Evolutionary conservation across 805 yeast species (phyloP), one percentile per base, ranked within the genome.

Genomic region (Teunomyces pallodes): DNA sequence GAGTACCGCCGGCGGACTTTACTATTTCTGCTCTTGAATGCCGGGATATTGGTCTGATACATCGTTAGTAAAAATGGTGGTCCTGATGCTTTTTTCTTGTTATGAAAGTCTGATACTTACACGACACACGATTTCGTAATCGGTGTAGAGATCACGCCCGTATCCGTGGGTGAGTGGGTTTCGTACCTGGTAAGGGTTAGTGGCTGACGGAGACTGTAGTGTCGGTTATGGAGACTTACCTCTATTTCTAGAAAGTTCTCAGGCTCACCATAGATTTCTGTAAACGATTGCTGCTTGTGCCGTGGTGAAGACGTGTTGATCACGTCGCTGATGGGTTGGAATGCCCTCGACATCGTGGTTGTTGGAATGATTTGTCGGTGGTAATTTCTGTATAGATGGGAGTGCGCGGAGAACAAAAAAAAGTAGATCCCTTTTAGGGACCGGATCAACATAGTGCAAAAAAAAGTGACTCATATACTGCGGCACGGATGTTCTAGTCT

Each of bases 221-320:
- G 26, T 14, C 12, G 12, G 26, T 27, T 16, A 10, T 10, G 45
- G 14, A 9, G n/a, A 42, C 45, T 12, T 42, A 42, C 45, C 65
- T 91, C 97, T 31, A 94, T 83, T 67, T 92, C 99, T 36, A 92
- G 76, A 60, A 90, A 89, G 68, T 90, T 89, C 66, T 94, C 98
- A 0, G 97, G 98, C 58, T 87, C 96, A 0, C 95, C 96, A 61
- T 94, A 94, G 38, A 87, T 77, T 58, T 90, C 96, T 53, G 82
- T 87, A 64, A 84, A 84, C 3, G 89, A 77, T 64, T 86, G 92
- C 50, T 58, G 65, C 43, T 66, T 67, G 45, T 75, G 77, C 55
- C 72, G 78, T 30, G 61, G 48, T 33, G 65, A 49, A 31, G 67
- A 54, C 36, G 67, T 65, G 47, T 61, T 60, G 46, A 72, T 66